These are phyloP conservation scores for Backusella parvicylindrica DNA, from an alignment of 192 early-diverging fungal species.

Conservation along the genomic window DNA sequence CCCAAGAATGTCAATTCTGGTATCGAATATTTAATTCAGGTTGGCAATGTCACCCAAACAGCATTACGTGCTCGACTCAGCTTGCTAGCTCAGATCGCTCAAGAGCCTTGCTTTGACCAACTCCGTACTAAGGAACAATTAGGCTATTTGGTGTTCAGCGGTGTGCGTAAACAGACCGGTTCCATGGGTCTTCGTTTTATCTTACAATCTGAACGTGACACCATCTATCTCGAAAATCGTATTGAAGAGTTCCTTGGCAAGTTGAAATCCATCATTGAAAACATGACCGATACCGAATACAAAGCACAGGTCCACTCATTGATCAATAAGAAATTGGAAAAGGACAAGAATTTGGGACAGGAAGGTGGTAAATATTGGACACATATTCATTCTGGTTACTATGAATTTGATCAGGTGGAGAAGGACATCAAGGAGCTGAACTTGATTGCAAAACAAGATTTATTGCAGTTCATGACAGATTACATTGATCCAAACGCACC, in stretches of 20 bases:
- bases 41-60: constrained; percentile 65
- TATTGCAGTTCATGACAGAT: constrained; percentile 57
- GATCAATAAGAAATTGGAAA: constrained; percentile 68
- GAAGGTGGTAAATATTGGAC: constrained; percentile 73
- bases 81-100: constrained; percentile 75
- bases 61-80: constrained; percentile 61
- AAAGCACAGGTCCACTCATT: constrained; percentile 70
- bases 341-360: constrained; percentile 79
- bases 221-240: constrained; percentile 76
- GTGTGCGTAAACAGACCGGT: constrained; percentile 68
- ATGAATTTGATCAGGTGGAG: constrained; percentile 74
- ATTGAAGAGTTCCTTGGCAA: constrained; percentile 72
- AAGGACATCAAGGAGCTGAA: constrained; percentile 58
- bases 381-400: constrained; percentile 73
- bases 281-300: constrained; percentile 71
- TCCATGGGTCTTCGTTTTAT: constrained; percentile 73
- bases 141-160: constrained; percentile 74
- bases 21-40: constrained; percentile 81
- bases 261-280: constrained; percentile 43
- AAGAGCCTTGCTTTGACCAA: constrained; percentile 91
- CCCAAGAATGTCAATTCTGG: constrained; percentile 82
- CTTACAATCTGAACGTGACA: constrained; percentile 82
- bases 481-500: constrained; percentile 52
- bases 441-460: constrained; percentile 35
- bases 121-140: constrained; percentile 89